These are phyloP conservation scores for Apophysomyces trapeziformis DNA, from an alignment of 371 early-diverging fungal genomes.

Conservation along the genomic window DNA sequence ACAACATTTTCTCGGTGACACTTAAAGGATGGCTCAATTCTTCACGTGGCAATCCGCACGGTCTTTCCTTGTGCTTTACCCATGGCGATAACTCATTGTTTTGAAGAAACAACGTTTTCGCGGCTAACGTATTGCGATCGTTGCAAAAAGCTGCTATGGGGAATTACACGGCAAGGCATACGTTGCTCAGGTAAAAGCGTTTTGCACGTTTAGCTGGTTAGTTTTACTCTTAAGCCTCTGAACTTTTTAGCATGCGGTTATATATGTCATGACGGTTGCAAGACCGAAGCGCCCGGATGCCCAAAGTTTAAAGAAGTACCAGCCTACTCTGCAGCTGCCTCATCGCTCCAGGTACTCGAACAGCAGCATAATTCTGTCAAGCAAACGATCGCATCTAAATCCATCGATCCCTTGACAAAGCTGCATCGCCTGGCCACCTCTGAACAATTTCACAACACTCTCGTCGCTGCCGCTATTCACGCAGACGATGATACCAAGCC, in stretches of 20 bases:
- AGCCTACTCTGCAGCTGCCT: constrained; percentile 28
- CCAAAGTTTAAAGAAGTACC: constrained; percentile 11
- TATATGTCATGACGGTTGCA: constrained; percentile 19
- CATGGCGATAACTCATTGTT: constrained; percentile 22
- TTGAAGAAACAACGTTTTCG: constrained; percentile 23
- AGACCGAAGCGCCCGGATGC: constrained; percentile 5
- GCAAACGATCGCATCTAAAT: constrained; percentile 7
- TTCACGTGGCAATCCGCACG: constrained; percentile 6
- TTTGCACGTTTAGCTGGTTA: not conserved
- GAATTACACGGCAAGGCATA: constrained; percentile 19
- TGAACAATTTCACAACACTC: constrained; percentile 34
- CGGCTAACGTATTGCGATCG: constrained; percentile 26
- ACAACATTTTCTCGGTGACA: too few species aligned
- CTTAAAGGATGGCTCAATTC: too few species aligned
- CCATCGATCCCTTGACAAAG: constrained; percentile 2
- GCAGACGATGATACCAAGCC: constrained; percentile 35
- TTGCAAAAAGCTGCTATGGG: constrained; percentile 30
- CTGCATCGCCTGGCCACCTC: constrained; percentile 21
- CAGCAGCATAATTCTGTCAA: constrained; percentile 17
- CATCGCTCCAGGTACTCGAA: constrained; percentile 28
- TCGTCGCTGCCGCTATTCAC: constrained; percentile 48
- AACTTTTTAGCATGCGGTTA: constrained; percentile 17
- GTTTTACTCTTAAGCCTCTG: not conserved
- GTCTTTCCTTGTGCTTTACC: not conserved
- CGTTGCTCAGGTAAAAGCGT: constrained; percentile 6